Evolutionary conservation across 164 flowering plant genomes (phyloP), one percentile per base, ranked within the genome.

Genomic region (Taxillus chinensis): DNA sequence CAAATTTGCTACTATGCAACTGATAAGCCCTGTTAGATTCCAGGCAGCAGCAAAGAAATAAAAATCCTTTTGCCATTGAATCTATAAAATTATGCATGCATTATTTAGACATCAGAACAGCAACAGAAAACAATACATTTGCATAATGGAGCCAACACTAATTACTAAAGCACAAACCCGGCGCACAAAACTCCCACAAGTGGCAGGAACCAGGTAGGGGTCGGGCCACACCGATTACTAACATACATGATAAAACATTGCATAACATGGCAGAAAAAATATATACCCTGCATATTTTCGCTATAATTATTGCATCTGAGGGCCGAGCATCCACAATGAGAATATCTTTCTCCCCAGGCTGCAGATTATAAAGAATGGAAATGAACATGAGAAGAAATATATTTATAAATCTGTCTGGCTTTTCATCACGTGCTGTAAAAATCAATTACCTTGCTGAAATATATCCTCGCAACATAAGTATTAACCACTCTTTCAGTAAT

Each of bases 271-370:
- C 11, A 50, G 1, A 15, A 8, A 62, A 43, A 39, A 10, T 3
- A 41, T 7, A 55, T 82, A 87, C 97, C 90, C 79, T 76, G 69
- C 87, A 86, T 78, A 85, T 77, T 53, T 41, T 70, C 53, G 97
- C 97, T 40, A 90, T 75, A 77, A 84, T 90, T 60, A 90, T 84
- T 70, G 97, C 95, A 82, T 90, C 97, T 50, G 97, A 87, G n/a
- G 95, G 92, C 11, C 92, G 87, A 52, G 81, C 83, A 77, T 90
- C 97, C 62, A 87, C 78, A 71, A 76, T 80, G 13, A 84, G 58
- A 64, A 71, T 57, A 43, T 74, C 74, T 58, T 67, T 72, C 61
- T 78, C 78, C 64, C 89, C 97, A 63, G 78, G 79, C 97, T 90
- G 78, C 71, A 78, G 51, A 72, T 59, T 51, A 55, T 39, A 59